Conservation (phyloP, 1,284 basidiomycete genomes). For the Entoloma clypeatum region DNA sequence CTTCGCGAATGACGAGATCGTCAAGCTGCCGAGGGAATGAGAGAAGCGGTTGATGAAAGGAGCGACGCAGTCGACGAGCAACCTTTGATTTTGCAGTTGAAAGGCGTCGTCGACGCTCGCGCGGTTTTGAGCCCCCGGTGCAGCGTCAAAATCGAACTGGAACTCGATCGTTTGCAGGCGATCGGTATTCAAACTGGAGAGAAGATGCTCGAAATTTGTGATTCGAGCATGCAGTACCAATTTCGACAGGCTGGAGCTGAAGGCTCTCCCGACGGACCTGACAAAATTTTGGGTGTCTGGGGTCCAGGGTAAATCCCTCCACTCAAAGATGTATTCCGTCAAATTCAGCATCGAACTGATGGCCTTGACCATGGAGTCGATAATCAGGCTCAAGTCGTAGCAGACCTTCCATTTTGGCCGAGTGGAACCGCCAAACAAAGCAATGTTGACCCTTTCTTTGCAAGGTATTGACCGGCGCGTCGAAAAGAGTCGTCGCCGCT, state of each 20-base stretch:
- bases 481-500: conserved; percentile 18
- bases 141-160: conserved; percentile 13
- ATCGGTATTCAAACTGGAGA: conserved; percentile 29
- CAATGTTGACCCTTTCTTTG: conserved; percentile 1
- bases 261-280: conserved; percentile 22
- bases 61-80: conserved; percentile 21
- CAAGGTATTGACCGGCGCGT: conserved; percentile 2
- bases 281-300: conserved; percentile 26
- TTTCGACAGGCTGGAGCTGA: conserved; percentile 28
- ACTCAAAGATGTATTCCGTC: conserved; percentile 31
- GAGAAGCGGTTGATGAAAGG: conserved; percentile 30
- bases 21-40: conserved; percentile 23
- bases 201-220: conserved; percentile 26
- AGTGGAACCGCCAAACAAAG: not conserved
- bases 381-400: conserved; percentile 17
- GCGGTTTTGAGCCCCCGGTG: conserved; percentile 3
- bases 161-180: conserved; percentile 22
- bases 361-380: conserved; percentile 28
- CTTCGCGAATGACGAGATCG: conserved; percentile 26
- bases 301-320: conserved; percentile 32
- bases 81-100: conserved; percentile 6
- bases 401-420: conserved; percentile 1
- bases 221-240: conserved; percentile 30
- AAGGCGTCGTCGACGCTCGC: not conserved
- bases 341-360: conserved; percentile 31